A percentile compares a stretch with the other conserved stretches of the same genome.
Conservation (phyloP, 2,329 filamentous ascomycete genomes). For the Orbilia brochopaga region DNA sequence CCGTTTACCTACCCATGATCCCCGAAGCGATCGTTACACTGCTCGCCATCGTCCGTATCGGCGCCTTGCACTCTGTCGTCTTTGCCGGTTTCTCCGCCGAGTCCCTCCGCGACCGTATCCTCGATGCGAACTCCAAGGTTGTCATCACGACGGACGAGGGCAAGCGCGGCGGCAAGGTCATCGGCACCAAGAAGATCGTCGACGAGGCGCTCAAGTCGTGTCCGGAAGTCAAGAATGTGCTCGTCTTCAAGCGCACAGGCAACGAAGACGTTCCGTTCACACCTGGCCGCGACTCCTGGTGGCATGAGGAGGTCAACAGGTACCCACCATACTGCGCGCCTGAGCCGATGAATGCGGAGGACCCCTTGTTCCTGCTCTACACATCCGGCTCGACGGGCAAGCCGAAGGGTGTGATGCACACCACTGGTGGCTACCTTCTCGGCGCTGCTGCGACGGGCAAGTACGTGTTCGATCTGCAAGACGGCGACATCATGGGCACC, state of each 20-base stretch:
- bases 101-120: slow-evolving; percentile 90
- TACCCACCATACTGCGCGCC: slow-evolving; percentile 91
- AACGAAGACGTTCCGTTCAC: slow-evolving; percentile 85
- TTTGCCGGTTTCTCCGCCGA: slow-evolving; percentile 98
- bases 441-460: slow-evolving; percentile 93
- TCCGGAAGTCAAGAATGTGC: slow-evolving; percentile 79
- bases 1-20: slow-evolving; percentile 98
- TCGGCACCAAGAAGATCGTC: slow-evolving; percentile 98
- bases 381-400: slow-evolving; percentile 98
- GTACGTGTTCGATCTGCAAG: slow-evolving; percentile 98
- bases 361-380: slow-evolving; percentile 96
- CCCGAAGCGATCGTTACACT: slow-evolving; percentile 92
- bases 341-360: slow-evolving; percentile 87
- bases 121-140: slow-evolving; percentile 87
- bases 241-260: slow-evolving; percentile 95
- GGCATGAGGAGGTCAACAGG: slow-evolving; percentile 98
- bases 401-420: slow-evolving; percentile 99
- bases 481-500: slow-evolving; percentile 92
- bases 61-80: slow-evolving; percentile 94
- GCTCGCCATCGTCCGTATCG: slow-evolving; percentile 87
- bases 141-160: slow-evolving; percentile 98
- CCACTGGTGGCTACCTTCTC: slow-evolving; percentile 90
- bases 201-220: slow-evolving; percentile 97
- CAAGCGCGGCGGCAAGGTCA: slow-evolving; percentile 95
- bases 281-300: slow-evolving; percentile 88